Evolutionary conservation across 345 rosid genomes (phyloP).

Genomic region (Syzygium jambos): DNA sequence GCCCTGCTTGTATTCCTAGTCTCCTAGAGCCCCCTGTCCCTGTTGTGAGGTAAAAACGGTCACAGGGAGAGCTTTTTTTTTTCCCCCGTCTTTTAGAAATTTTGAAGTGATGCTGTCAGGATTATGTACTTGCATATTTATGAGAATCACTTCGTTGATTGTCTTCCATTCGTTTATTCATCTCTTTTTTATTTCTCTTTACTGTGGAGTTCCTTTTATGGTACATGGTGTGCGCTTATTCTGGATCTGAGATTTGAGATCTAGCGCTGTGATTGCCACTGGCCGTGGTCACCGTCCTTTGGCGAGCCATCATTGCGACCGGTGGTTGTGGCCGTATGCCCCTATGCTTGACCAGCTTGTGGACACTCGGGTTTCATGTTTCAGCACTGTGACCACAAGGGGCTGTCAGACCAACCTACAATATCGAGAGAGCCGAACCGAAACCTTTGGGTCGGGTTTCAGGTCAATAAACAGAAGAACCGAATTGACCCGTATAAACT

Average conservation of each 20-base stretch:
- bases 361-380: not conserved
- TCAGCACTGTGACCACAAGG: not conserved
- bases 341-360: not conserved
- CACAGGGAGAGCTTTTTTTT: not conserved
- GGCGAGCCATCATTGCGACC: not conserved
- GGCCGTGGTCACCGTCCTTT: not conserved
- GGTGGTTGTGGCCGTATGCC: not conserved
- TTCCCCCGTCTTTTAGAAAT: not conserved
- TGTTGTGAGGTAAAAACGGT: not conserved
- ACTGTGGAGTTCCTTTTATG: not conserved
- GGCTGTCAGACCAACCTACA: not conserved
- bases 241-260: not conserved
- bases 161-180: not conserved
- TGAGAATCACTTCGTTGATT: not conserved
- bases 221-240: not conserved
- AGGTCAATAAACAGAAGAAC: not conserved
- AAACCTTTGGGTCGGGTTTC: not conserved
- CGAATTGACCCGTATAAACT: not conserved
- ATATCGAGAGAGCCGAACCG: not conserved
- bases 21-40: slow-evolving; percentile 4
- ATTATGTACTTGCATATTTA: not conserved
- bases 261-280: not conserved
- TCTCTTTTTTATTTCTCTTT: not conserved
- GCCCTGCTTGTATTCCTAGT: not conserved
- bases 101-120: not conserved